Base-by-base conservation (phyloP, 2,329 filamentous ascomycete genomes). In the Didymella glomerata region DNA sequence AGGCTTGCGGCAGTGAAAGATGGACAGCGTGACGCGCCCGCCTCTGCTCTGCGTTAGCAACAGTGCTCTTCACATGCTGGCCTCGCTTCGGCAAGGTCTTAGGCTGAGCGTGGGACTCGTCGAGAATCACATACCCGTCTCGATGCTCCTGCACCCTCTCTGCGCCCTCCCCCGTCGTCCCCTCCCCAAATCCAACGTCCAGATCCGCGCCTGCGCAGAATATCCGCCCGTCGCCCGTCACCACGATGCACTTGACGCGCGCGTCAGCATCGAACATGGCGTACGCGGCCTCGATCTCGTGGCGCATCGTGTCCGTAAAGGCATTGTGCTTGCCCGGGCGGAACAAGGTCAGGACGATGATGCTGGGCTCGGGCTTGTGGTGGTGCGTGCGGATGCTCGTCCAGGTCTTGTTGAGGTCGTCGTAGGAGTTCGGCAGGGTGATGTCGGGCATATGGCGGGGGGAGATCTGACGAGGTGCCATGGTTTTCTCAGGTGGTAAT, bases 251-350 rank as follows among this genome's bases (percentile, higher is more conserved):
- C 63, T 83, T 84, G 25, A 86, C 84, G 6, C 84, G 78, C 52
- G 84, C 80, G 59, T 87, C 84, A 24, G 80, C 73, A 61, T 85
- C 82, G 68, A 86, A 81, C 67, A 82, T 79, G 51, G 68, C 71
- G 64, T 83, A 84, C 13, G 84, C 85, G 3, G 76, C 64, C 58
- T 86, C 82, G 28, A 92, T 80, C 67, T 89, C 88, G 16, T 77
- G 69, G 67, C 84, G 84, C 87, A 91, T 91, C 14, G 77, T 80
- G 20, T 82, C 78, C 3, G 87, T 91, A 76, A 91, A 91, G 60
- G 87, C 88, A 82, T 92, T 91, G 77, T 88, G 82, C 59, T 86
- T 86, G 11, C 79, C 75, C 0, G 89, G 89, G 18, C 90, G 85
- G 77, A 89, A 82, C 40, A 91, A 83, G 2, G 85, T 85, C 32